phyloP scores from a whole-genome alignment of 495 filamentous ascomycete genomes.

The Ramalina intermedia region DNA sequence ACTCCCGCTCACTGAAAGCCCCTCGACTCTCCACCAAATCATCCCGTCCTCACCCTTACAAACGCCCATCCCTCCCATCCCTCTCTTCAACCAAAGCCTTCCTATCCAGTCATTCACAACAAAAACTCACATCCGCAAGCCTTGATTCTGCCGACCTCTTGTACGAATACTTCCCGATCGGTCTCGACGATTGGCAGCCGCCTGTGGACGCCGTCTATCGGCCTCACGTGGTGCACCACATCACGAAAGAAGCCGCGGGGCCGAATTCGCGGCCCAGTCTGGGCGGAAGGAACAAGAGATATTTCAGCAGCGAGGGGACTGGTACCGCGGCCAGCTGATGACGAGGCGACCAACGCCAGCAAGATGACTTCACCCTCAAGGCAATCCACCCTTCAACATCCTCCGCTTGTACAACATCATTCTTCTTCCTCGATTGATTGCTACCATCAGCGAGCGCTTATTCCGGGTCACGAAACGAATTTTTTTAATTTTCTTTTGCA shows the following conservation, averaged over 20 bases:
- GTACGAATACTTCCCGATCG: conserved; percentile 86
- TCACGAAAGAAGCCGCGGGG: background rate
- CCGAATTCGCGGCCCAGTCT: conserved; percentile 1
- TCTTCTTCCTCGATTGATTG: no score
- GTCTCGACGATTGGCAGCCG: conserved; percentile 81
- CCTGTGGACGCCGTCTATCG: conserved; percentile 85
- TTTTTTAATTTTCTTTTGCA: no score
- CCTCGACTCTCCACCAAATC: conserved; percentile 15
- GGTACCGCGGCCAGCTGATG: background rate
- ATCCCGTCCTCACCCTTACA: conserved; percentile 20
- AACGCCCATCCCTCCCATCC: conserved; percentile 23
- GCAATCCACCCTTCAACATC: no score
- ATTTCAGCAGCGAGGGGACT: conserved; percentile 17
- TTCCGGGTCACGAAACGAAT: no score
- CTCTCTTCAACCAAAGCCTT: conserved; percentile 22
- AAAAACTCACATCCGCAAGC: conserved; percentile 25
- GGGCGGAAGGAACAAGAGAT: conserved; percentile 8
- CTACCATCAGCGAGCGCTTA: no score
- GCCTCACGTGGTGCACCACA: conserved; percentile 88
- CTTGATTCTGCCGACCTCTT: conserved; percentile 60
- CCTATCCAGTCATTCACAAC: conserved; percentile 15
- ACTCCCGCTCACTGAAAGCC: conserved; percentile 8
- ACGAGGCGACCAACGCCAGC: no score
- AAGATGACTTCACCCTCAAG: no score
- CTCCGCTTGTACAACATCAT: no score